Evolutionary conservation across 768 basidiomycete genomes (phyloP), one percentile per base, ranked within the genome.

Genomic region (Megacollybia marginata): DNA sequence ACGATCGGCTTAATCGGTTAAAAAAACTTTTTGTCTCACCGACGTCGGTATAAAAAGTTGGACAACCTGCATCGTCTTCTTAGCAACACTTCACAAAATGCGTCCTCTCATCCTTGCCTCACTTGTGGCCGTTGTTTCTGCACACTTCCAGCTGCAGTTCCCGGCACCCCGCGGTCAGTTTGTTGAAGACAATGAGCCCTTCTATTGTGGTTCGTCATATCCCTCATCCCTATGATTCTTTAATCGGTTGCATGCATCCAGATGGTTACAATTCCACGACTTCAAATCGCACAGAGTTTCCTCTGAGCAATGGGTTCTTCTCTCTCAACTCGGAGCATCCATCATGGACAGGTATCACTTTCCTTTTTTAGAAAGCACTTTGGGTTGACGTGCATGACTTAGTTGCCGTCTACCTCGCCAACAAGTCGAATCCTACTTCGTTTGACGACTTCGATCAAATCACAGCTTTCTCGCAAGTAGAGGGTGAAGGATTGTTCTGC

Each of bases 131-230:
- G 62, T 68, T 38, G 81, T 70, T 31, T 69, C 67, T 44, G 89
- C 88, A 8, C 91, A 94, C 65, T 93, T 92, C 68, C 83, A 85
- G 55, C 71, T 92, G 40, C 76, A 83, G 57, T 92, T 79, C 63
- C 92, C 91, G 15, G 55, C 70, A 1, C 82, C 88, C 10, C 74
- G 91, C 44, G 92, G 91, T 1, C 60, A 56, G 0, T 92, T 93
- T 61, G 73, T 73, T 48, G 75, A 82, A 49, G 67, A 74, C 47
- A 57, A 71, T 13, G 85, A 88, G 54, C 69, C 72, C 11, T 65
- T 57, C 1, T 85, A 88, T 59, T 91, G 91, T 59, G 88, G 87
- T 86, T 53, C 38, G 75, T 63, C 19, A 1, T 28, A 6, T 6
- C 23, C 18, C 46, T 6, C 34, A 28, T n/a, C 33, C 18, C 46